Conservation (phyloP, 2,329 filamentous ascomycete species). For the Ilyonectria robusta region DNA sequence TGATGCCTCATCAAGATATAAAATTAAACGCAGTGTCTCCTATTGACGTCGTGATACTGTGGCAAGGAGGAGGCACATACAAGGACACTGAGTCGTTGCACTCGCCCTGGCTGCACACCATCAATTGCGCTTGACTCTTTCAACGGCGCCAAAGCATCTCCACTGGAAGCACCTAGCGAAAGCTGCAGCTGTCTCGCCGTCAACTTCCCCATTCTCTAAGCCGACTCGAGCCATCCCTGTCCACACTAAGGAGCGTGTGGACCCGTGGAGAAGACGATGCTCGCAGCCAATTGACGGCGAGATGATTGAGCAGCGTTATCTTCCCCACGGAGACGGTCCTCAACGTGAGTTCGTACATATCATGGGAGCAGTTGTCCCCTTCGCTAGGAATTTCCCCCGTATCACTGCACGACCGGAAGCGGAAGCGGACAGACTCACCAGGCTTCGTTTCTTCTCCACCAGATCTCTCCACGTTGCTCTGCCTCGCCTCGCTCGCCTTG, state of each 20-base stretch:
- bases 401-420: slow-evolving; percentile 6
- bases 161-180: neutral
- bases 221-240: slow-evolving; percentile 20
- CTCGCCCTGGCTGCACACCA: neutral
- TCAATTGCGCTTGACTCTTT: neutral
- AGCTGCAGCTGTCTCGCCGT: slow-evolving; percentile 2
- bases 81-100: neutral
- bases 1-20: neutral
- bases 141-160: neutral
- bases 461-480: neutral
- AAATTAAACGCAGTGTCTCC: neutral
- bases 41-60: neutral
- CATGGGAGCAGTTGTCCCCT: slow-evolving; percentile 13
- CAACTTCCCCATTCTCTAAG: slow-evolving; percentile 23
- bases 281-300: slow-evolving; percentile 18
- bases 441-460: slow-evolving; percentile 7
- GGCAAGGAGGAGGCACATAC: neutral
- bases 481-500: neutral
- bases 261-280: slow-evolving; percentile 16
- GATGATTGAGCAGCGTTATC: slow-evolving; percentile 23
- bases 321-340: slow-evolving; percentile 1
- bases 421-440: slow-evolving; percentile 3
- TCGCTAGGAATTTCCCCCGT: slow-evolving; percentile 29
- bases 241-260: slow-evolving; percentile 13
- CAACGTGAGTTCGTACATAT: slow-evolving; percentile 21